Conservation (phyloP, 2,329 filamentous ascomycete genomes). For the Aspergillus sp. region DNA sequence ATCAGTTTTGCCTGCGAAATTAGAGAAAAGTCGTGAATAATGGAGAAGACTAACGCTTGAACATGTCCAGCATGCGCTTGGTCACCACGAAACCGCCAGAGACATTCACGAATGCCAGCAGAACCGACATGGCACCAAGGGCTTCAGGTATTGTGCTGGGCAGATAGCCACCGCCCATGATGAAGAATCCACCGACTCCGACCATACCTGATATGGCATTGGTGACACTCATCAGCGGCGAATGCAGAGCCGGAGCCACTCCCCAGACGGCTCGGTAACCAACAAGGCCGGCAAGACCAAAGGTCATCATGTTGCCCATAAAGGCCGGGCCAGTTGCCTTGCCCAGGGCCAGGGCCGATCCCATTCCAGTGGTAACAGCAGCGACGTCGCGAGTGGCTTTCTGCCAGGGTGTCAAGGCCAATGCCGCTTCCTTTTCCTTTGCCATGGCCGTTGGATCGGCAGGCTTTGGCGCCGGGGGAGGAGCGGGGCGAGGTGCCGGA, state of each 20-base stretch:
- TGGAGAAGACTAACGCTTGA: constrained; percentile 49
- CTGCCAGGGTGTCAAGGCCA: constrained; percentile 72
- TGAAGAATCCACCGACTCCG: constrained; percentile 76
- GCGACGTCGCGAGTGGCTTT: constrained; percentile 67
- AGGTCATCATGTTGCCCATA: constrained; percentile 81
- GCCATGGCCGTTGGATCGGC: constrained; percentile 41
- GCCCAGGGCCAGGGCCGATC: constrained; percentile 62
- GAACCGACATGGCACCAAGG: constrained; percentile 69
- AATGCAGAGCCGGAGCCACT: constrained; percentile 72
- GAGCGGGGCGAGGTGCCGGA: constrained; percentile 59
- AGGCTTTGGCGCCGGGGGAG: constrained; percentile 44
- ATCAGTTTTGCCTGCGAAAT: constrained; percentile 59
- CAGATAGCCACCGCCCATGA: constrained; percentile 72
- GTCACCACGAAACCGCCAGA: constrained; percentile 85
- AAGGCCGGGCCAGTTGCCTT: constrained; percentile 75
- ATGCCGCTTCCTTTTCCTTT: constrained; percentile 49
- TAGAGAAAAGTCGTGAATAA: constrained; percentile 3
- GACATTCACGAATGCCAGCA: constrained; percentile 81
- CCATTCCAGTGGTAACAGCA: constrained; percentile 68
- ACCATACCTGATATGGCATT: constrained; percentile 93
- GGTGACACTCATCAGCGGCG: constrained; percentile 83
- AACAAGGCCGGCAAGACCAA: constrained; percentile 72
- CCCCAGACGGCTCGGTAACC: constrained; percentile 87
- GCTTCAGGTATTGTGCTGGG: constrained; percentile 69
- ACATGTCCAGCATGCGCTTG: constrained; percentile 90